Evolutionary conservation across 2,329 filamentous ascomycete genomes (phyloP).

Genomic region (Fusarium marasasianum): DNA sequence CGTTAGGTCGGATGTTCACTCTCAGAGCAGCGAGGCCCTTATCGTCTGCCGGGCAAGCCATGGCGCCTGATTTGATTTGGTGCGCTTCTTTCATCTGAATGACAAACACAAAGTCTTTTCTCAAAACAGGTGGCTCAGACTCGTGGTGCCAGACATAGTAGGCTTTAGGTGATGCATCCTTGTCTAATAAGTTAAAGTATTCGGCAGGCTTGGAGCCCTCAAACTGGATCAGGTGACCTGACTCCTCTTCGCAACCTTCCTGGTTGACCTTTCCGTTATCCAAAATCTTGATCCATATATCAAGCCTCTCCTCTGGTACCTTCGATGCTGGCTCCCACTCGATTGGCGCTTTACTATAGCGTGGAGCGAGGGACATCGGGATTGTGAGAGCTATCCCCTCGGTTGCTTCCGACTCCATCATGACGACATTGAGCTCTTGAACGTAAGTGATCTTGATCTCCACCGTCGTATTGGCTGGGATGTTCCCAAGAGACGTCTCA

Average conservation of each 20-base stretch:
- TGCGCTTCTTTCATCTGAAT: not conserved
- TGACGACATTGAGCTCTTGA: not conserved
- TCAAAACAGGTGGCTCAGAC: accelerated
- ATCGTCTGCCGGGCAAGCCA: not conserved
- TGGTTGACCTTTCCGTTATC: accelerated
- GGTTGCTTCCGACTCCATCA: not conserved
- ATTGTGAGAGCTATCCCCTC: not conserved
- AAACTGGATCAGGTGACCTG: accelerated
- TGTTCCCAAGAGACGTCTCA: not conserved
- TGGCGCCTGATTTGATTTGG: not conserved
- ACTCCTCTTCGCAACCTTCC: not conserved
- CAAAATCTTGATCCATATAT: accelerated
- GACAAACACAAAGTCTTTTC: not conserved
- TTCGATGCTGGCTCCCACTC: not conserved
- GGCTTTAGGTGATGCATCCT: accelerated
- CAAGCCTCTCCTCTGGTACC: accelerated
- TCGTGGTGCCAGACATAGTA: not conserved
- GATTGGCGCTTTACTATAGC: accelerated
- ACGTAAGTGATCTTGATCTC: not conserved
- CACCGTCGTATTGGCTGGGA: accelerated
- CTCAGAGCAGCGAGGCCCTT: not conserved
- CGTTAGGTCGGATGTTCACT: not conserved
- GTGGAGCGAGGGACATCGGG: not conserved
- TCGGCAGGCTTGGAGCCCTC: accelerated
- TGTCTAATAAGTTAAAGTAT: not conserved